Percentiles rank a stretch among this genome's conserved stretches.
Conservation (phyloP, 495 filamentous ascomycete genomes). For the Cetradonia linearis region DNA sequence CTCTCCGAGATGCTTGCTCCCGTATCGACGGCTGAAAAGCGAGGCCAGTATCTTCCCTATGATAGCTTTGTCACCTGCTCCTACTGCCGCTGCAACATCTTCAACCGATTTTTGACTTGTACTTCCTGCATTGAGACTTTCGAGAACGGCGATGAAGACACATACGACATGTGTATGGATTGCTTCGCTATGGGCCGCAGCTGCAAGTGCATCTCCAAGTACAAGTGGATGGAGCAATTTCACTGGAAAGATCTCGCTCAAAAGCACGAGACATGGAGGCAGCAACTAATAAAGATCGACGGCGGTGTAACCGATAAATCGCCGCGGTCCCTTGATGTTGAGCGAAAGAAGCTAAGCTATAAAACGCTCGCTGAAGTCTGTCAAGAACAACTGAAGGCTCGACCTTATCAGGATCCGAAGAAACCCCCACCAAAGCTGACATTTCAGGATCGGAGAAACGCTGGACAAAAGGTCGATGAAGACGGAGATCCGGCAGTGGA, state of each 20-base stretch:
- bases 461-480: constrained; percentile 21
- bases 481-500: constrained; percentile 33
- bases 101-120: constrained; percentile 93
- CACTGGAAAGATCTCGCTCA: constrained; percentile 63
- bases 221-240: constrained; percentile 91
- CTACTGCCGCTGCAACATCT: constrained; percentile 92
- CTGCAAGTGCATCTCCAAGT: constrained; percentile 71
- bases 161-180: constrained; percentile 94
- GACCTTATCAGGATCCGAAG: constrained; percentile 55
- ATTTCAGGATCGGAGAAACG: constrained; percentile 10
- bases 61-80: constrained; percentile 90
- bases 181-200: constrained; percentile 91
- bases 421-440: constrained; percentile 29
- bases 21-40: constrained; percentile 46
- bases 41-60: constrained; percentile 61
- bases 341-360: constrained; percentile 49
- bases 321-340: constrained; percentile 53
- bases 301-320: constrained; percentile 49
- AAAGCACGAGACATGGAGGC: constrained; percentile 75
- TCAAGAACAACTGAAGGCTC: constrained; percentile 66
- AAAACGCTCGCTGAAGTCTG: constrained; percentile 82
- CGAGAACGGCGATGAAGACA: constrained; percentile 54
- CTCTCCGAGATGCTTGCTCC: constrained; percentile 73
- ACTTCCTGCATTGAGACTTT: constrained; percentile 54
- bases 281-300: constrained; percentile 58